Conservation (phyloP, 129 eudicot species). For the Lonicera japonica region DNA sequence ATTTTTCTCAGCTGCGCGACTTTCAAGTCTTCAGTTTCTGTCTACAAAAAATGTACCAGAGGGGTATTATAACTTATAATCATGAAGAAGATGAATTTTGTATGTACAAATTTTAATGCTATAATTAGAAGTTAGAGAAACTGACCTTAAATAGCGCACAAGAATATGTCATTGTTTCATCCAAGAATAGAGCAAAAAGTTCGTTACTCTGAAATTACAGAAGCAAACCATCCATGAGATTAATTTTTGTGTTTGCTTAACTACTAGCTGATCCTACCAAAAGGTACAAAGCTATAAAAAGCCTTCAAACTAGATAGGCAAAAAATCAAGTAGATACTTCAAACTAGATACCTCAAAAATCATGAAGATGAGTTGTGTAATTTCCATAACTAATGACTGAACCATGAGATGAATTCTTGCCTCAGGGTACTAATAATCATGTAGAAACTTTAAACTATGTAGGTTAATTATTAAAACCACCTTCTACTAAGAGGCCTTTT, state of each 20-base stretch:
- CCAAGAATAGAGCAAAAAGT: slow-evolving; percentile 80
- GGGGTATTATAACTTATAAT: not conserved
- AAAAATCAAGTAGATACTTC: too few relatives aligned
- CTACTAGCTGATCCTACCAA: not conserved
- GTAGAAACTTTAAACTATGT: too few relatives aligned
- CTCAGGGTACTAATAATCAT: too few relatives aligned
- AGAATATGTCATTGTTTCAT: slow-evolving; percentile 90
- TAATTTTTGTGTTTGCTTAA: not conserved
- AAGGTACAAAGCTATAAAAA: not conserved
- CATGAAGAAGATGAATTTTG: not conserved
- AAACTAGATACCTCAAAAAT: too few relatives aligned
- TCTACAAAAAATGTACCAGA: slow-evolving; percentile 22
- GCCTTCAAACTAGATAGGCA: too few relatives aligned
- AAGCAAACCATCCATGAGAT: not conserved
- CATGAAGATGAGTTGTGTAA: too few relatives aligned
- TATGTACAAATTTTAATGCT: not conserved
- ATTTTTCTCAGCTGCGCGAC: slow-evolving; percentile 74
- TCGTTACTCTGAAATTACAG: slow-evolving; percentile 56
- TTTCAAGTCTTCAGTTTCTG: slow-evolving; percentile 67
- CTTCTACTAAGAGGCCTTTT: too few relatives aligned
- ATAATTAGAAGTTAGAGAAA: not conserved
- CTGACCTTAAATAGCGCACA: slow-evolving; percentile 84
- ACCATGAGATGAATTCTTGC: too few relatives aligned
- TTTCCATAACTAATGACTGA: too few relatives aligned
- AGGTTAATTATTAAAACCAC: too few relatives aligned